Evolutionary conservation across 2,329 filamentous ascomycete genomes (phyloP).

Genomic region (Mycosphaerella sp.): DNA sequence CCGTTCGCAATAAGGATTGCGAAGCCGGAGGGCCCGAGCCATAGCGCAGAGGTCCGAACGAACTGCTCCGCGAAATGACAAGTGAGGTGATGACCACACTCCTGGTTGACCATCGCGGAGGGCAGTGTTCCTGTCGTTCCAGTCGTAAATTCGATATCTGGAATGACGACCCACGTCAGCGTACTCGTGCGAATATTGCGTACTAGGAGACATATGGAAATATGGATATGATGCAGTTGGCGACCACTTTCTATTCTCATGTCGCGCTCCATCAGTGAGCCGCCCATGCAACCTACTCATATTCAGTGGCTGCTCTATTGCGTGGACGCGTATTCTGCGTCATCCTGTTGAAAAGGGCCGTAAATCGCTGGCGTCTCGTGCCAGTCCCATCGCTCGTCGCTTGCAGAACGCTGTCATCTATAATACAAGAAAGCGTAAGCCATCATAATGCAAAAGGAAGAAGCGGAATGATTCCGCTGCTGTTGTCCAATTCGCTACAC

Average conservation of each 20-base stretch:
- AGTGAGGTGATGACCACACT: neutral
- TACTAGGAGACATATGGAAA: neutral
- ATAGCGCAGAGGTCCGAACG: neutral
- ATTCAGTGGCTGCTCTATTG: neutral
- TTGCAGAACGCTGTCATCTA: conserved; percentile 14
- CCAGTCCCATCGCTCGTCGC: conserved; percentile 4
- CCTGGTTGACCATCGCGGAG: neutral
- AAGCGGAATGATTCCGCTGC: neutral
- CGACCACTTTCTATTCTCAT: neutral
- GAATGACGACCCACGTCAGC: neutral
- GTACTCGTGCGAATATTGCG: too few species aligned
- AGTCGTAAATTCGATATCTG: neutral
- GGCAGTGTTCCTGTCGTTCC: neutral
- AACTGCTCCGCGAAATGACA: neutral
- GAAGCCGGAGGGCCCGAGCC: neutral
- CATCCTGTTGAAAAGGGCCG: conserved; percentile 5
- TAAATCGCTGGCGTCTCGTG: conserved; percentile 11
- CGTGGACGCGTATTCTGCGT: neutral
- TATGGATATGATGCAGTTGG: neutral
- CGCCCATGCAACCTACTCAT: conserved; percentile 1
- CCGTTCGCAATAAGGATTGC: neutral
- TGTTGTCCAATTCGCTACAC: neutral
- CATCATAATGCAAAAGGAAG: conserved; percentile 4
- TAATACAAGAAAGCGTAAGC: conserved; percentile 8
- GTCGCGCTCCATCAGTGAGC: neutral